Conservation (phyloP, 1,284 basidiomycete species). For the Ustilago bromivora region DNA sequence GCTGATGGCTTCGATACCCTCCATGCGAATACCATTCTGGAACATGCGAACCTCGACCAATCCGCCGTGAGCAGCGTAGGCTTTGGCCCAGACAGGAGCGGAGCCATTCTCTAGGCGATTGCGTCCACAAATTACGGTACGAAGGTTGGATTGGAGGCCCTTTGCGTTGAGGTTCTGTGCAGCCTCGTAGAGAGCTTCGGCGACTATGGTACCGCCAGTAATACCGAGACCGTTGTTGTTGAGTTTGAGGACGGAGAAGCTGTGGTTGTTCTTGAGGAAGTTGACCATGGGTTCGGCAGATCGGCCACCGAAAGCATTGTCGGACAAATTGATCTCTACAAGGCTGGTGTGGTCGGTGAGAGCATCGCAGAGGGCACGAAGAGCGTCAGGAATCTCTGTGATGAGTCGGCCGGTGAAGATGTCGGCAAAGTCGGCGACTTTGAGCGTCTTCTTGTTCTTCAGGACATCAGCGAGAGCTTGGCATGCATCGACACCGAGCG, state of each 20-base stretch:
- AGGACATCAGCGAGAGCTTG: conserved; percentile 85
- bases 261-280: conserved; percentile 73
- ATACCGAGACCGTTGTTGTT: conserved; percentile 99
- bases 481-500: conserved; percentile 92
- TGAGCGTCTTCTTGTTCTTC: conserved; percentile 78
- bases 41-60: conserved; percentile 90
- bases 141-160: conserved; percentile 79
- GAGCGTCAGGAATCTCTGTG: conserved; percentile 90
- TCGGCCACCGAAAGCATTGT: conserved; percentile 96
- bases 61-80: conserved; percentile 83
- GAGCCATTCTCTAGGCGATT: conserved; percentile 94
- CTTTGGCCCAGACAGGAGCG: conserved; percentile 84
- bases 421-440: conserved; percentile 93
- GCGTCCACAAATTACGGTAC: conserved; percentile 88
- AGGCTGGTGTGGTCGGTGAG: conserved; percentile 84
- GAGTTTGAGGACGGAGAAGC: conserved; percentile 87
- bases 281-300: conserved; percentile 94
- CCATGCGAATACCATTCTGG: conserved; percentile 96
- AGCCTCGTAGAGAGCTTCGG: conserved; percentile 83
- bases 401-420: conserved; percentile 98
- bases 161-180: conserved; percentile 79
- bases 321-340: conserved; percentile 88
- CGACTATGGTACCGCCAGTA: conserved; percentile 85
- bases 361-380: conserved; percentile 87
- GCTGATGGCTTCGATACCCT: conserved; percentile 86